Conservation (phyloP, 192 early-diverging fungal genomes). For the Umbelopsis isabellina region DNA sequence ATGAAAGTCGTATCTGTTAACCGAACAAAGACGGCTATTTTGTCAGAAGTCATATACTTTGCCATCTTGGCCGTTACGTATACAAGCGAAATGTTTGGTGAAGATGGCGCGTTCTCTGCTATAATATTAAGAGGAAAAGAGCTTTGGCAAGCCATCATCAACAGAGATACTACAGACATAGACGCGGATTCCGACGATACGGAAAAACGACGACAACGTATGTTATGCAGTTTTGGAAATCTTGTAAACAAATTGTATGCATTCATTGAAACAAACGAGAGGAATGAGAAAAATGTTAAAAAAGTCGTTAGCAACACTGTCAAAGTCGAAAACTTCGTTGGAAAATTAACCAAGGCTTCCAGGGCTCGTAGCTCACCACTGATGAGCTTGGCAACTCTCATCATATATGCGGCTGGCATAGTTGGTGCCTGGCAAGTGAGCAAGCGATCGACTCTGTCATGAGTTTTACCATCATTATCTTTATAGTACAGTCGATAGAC, state of each 20-base stretch:
- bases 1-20: neutral
- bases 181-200: neutral
- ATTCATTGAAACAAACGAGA: slow-evolving; percentile 15
- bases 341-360: slow-evolving; percentile 10
- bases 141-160: neutral
- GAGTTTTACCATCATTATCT: too few species aligned
- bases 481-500: too few species aligned
- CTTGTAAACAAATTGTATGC: slow-evolving; percentile 14
- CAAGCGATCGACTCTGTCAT: neutral
- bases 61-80: slow-evolving; percentile 8
- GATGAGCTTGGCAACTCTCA: neutral
- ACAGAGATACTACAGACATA: neutral
- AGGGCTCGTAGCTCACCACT: neutral
- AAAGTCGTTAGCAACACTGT: slow-evolving; percentile 15
- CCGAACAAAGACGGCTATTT: neutral
- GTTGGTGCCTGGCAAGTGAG: slow-evolving; percentile 15
- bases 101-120: neutral
- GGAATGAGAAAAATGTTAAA: slow-evolving; percentile 18
- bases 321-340: slow-evolving; percentile 11
- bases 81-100: slow-evolving; percentile 13
- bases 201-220: neutral
- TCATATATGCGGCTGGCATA: slow-evolving; percentile 6
- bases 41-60: slow-evolving; percentile 13
- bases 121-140: slow-evolving; percentile 1
- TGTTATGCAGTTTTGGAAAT: slow-evolving; percentile 3